A percentile compares a stretch with the other conserved stretches of the same genome.
phyloP scores from a whole-genome alignment of 129 eudicot genomes.

The Lactuca sativa region DNA sequence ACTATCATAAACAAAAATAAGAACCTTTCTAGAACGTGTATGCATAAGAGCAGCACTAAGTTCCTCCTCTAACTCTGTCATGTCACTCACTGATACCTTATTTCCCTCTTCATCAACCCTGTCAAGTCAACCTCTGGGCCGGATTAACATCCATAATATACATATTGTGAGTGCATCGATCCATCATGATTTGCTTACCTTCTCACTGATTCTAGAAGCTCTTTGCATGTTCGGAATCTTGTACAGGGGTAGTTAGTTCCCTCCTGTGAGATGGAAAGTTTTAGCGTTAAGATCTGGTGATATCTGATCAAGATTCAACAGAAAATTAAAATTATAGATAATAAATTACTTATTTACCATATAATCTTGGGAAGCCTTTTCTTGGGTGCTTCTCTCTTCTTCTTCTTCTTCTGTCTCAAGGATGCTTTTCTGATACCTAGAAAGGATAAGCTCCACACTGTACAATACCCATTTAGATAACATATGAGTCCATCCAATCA shows the following conservation, averaged over 20 bases:
- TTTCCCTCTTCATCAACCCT: constrained; percentile 39
- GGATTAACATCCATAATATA: neutral
- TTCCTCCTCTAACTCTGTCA: constrained; percentile 49
- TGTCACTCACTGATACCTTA: constrained; percentile 31
- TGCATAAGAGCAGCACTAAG: constrained; percentile 40
- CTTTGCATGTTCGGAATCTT: constrained; percentile 28
- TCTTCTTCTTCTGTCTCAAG: constrained; percentile 30
- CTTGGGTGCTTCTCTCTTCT: constrained; percentile 8
- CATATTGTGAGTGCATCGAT: neutral
- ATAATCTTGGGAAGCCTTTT: constrained; percentile 12
- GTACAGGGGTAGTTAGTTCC: constrained; percentile 7
- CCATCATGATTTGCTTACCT: constrained; percentile 23
- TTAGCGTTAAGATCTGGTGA: neutral
- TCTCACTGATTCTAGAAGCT: constrained; percentile 43
- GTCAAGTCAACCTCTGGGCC: neutral
- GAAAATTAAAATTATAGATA: neutral
- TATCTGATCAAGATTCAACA: too few species aligned
- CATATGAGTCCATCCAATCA: neutral
- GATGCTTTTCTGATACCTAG: constrained; percentile 21
- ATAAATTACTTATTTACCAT: constrained; percentile 19
- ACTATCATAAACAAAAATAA: neutral
- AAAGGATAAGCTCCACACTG: constrained; percentile 40
- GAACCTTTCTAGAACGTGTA: constrained; percentile 48
- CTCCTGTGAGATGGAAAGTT: constrained; percentile 14
- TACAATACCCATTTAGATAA: constrained; percentile 7